Conservation (phyloP, 139 green algal genomes). For the Dunaliella primolecta region DNA sequence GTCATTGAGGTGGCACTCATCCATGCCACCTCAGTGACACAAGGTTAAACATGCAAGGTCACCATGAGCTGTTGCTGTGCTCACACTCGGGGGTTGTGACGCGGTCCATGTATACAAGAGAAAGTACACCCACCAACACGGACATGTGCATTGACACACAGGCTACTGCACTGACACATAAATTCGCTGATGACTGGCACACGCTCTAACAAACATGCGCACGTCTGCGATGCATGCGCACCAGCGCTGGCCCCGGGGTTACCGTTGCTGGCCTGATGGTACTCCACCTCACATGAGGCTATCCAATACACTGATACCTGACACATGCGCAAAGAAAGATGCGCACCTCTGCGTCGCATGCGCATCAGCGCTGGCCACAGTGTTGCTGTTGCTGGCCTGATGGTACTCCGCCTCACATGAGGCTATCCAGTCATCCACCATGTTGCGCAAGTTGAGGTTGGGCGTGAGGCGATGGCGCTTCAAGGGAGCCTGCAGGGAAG, state of each 20-base stretch:
- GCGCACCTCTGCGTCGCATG: not conserved
- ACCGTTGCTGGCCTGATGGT: too few species aligned
- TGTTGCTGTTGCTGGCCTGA: not conserved
- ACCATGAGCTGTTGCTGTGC: not conserved
- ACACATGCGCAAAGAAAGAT: not conserved
- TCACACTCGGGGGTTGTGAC: not conserved
- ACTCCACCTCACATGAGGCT: not conserved
- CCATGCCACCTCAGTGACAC: too few species aligned
- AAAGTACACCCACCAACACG: not conserved
- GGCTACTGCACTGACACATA: not conserved
- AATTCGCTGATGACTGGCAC: not conserved
- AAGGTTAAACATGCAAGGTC: not conserved
- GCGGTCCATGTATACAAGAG: not conserved
- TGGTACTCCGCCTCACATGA: not conserved
- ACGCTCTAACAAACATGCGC: not conserved
- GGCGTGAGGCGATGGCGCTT: conserved; percentile 45
- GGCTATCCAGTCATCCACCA: conserved; percentile 42
- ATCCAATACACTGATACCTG: not conserved
- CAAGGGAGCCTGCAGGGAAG: conserved; percentile 12
- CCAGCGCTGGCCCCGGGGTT: not conserved
- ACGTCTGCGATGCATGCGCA: not conserved
- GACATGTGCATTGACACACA: not conserved
- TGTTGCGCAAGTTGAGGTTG: conserved; percentile 48
- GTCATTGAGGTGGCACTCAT: too few species aligned
- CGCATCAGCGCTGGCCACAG: not conserved